Percentiles rank a stretch among this genome's conserved stretches.
Conservation (phyloP, 75 land plant genomes). For the Cupressus sempervirens region DNA sequence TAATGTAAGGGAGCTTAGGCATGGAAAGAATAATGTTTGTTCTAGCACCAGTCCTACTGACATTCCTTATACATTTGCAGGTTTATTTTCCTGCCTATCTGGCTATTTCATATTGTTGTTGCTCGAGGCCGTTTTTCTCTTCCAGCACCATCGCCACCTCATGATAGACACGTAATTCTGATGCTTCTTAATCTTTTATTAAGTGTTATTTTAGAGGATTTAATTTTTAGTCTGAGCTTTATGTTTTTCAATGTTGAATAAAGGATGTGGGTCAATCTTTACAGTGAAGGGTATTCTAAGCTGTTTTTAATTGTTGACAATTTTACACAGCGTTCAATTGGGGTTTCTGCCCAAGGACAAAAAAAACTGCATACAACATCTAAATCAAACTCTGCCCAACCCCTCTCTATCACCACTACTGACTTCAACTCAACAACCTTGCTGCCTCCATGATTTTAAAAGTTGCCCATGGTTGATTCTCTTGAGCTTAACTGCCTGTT, state of each 20-base stretch:
- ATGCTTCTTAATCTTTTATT: background rate
- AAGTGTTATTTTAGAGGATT: background rate
- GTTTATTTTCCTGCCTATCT: constrained; percentile 73
- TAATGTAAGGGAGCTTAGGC: background rate
- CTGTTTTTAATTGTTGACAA: background rate
- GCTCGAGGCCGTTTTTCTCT: constrained; percentile 92
- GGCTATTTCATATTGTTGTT: constrained; percentile 89
- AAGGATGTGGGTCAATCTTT: background rate
- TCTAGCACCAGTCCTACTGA: background rate
- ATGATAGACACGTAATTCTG: constrained; percentile 72
- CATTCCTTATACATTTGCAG: constrained; percentile 34
- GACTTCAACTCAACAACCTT: no score
- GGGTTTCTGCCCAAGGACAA: no score
- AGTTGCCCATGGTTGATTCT: no score
- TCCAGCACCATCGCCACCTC: constrained; percentile 90
- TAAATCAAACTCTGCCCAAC: no score
- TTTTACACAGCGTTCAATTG: no score
- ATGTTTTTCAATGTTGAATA: constrained; percentile 5
- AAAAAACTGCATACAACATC: no score
- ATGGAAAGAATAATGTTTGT: background rate
- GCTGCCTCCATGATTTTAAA: no score
- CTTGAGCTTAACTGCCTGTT: no score
- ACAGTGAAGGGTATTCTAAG: background rate
- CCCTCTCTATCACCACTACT: no score
- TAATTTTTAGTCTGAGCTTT: background rate